Evolutionary conservation across 306 rosid genomes (phyloP).

Genomic region (Vigna trinervia): DNA sequence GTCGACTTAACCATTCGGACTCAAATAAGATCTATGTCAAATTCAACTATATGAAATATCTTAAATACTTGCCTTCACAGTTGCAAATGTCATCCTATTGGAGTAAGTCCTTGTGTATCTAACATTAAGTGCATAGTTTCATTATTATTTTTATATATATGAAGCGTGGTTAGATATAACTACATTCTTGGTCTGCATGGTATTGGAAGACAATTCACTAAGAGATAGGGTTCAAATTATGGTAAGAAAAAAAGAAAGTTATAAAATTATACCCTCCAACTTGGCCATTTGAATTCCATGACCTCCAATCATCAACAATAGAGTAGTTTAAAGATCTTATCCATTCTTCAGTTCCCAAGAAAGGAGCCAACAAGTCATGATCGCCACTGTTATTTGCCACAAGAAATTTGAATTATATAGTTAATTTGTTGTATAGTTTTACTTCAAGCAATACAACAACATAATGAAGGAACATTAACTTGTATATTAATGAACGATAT

Average conservation of each 20-base stretch:
- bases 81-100: conserved; percentile 72
- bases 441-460: not conserved
- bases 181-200: no score
- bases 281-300: conserved; percentile 59
- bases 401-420: no score
- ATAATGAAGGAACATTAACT: conserved; percentile 40
- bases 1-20: no score
- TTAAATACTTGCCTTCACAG: conserved; percentile 62
- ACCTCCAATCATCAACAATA: conserved; percentile 75
- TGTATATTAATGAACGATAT: conserved; percentile 64
- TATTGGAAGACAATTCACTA: no score
- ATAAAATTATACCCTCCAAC: conserved; percentile 62
- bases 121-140: not conserved
- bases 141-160: not conserved
- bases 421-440: no score
- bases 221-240: no score
- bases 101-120: conserved; percentile 73
- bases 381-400: conserved; percentile 58
- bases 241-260: not conserved
- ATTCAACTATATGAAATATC: no score
- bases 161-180: not conserved
- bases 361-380: conserved; percentile 51
- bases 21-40: no score
- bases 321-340: conserved; percentile 64
- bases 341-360: conserved; percentile 71